Percentiles rank a stretch among this genome's conserved stretches.
Evolutionary conservation across 441 rosid genomes (phyloP).

Genomic region (Populus hybrid): DNA sequence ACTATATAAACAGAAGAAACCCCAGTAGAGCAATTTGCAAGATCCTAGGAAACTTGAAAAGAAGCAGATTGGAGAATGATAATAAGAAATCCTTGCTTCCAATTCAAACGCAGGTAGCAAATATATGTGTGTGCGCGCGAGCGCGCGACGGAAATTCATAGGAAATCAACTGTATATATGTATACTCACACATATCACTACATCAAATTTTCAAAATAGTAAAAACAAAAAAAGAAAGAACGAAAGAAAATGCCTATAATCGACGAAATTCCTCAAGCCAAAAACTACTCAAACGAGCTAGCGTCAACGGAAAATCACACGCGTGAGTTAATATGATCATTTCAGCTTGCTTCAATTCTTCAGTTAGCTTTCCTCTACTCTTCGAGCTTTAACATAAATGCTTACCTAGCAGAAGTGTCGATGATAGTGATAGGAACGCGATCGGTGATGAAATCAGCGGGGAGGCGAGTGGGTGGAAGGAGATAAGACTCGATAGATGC

Average conservation of each 20-base stretch:
- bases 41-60: not conserved
- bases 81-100: not conserved
- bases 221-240: not conserved
- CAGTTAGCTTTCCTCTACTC: constrained; percentile 52
- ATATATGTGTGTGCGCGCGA: no score
- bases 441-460: constrained; percentile 78
- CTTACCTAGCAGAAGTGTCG: constrained; percentile 75
- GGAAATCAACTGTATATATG: no score
- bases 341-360: constrained; percentile 71
- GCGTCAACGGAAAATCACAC: constrained; percentile 56
- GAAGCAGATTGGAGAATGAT: not conserved
- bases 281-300: constrained; percentile 51
- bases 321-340: constrained; percentile 73
- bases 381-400: constrained; percentile 36
- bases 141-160: no score
- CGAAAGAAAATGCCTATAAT: constrained; percentile 46
- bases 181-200: not conserved
- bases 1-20: not conserved
- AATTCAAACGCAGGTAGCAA: not conserved
- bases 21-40: constrained; percentile 8
- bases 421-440: constrained; percentile 69
- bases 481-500: constrained; percentile 69
- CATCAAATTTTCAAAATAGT: not conserved
- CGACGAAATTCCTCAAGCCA: constrained; percentile 84
- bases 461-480: constrained; percentile 79